Percentiles rank a stretch among this genome's conserved stretches.
phyloP scores from a whole-genome alignment of 2,329 filamentous ascomycete genomes.

The Penicillium hordei region DNA sequence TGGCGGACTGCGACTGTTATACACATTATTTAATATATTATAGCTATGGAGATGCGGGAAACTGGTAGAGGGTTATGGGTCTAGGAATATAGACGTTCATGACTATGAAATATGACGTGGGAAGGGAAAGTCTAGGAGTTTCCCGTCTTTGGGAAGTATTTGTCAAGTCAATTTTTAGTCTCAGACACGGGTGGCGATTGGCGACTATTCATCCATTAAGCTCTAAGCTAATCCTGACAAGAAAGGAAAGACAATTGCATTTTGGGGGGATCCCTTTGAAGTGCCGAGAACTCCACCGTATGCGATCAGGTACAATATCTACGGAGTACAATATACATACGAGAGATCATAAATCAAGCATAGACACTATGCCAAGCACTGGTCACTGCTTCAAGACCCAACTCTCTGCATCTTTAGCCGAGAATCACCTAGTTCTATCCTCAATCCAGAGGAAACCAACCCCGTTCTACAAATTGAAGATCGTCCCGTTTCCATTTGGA shows the following conservation, averaged over 20 bases:
- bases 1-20: not conserved
- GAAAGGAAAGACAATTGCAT: conserved; percentile 10
- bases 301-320: not conserved
- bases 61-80: not conserved
- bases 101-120: not conserved
- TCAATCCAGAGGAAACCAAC: no score
- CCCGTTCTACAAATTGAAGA: not conserved
- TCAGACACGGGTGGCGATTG: not conserved
- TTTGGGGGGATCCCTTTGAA: not conserved
- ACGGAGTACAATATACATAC: not conserved
- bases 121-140: not conserved
- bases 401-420: not conserved
- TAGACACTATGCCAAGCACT: not conserved
- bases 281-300: not conserved
- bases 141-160: not conserved
- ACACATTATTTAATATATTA: not conserved
- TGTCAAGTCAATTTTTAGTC: not conserved
- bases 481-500: not conserved
- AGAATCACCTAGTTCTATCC: not conserved
- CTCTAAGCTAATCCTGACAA: not conserved
- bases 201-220: not conserved
- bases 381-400: not conserved
- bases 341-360: not conserved
- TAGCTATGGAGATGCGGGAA: not conserved
- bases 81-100: not conserved